A percentile compares a stretch with the other conserved stretches of the same genome.
Conservation (phyloP, 768 basidiomycete species). For the Calocybe cyanea region DNA sequence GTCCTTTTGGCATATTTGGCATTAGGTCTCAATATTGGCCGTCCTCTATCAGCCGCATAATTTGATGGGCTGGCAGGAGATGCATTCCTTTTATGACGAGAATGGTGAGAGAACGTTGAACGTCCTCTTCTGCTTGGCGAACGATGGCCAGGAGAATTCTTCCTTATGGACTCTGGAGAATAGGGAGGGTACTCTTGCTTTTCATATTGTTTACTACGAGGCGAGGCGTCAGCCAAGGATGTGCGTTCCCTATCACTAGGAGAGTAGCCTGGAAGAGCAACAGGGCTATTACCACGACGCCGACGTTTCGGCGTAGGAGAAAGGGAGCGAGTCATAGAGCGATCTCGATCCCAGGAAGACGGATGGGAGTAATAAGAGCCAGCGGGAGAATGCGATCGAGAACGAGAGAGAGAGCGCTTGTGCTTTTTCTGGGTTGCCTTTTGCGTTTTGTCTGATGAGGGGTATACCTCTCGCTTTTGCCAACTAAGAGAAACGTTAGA, state of each 20-base stretch:
- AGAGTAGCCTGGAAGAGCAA: constrained; percentile 40
- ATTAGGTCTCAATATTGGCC: constrained; percentile 14
- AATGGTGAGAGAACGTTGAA: constrained; percentile 3
- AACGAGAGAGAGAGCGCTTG: constrained; percentile 49
- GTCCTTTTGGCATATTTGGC: constrained; percentile 19
- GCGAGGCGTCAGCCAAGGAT: constrained; percentile 23
- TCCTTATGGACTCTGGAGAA: constrained; percentile 5
- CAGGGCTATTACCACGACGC: constrained; percentile 50
- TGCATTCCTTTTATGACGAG: constrained; percentile 18
- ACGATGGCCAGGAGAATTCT: constrained; percentile 2
- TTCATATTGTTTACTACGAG: not conserved
- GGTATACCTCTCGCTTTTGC: constrained; percentile 54
- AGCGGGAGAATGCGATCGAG: constrained; percentile 58
- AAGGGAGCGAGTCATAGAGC: constrained; percentile 56
- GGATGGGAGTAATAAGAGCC: constrained; percentile 63
- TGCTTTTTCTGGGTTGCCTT: constrained; percentile 43
- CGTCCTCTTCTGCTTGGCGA: constrained; percentile 2
- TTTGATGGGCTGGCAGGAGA: constrained; percentile 17
- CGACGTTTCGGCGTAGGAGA: constrained; percentile 58
- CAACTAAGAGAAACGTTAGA: constrained; percentile 41
- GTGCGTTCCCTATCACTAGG: constrained; percentile 44
- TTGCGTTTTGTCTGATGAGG: constrained; percentile 34
- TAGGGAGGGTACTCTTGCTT: constrained; percentile 6
- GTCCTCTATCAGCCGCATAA: constrained; percentile 12
- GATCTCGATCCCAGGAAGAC: constrained; percentile 56